Conservation (phyloP, 2,329 filamentous ascomycete species). For the Fusarium sarcochroum region DNA sequence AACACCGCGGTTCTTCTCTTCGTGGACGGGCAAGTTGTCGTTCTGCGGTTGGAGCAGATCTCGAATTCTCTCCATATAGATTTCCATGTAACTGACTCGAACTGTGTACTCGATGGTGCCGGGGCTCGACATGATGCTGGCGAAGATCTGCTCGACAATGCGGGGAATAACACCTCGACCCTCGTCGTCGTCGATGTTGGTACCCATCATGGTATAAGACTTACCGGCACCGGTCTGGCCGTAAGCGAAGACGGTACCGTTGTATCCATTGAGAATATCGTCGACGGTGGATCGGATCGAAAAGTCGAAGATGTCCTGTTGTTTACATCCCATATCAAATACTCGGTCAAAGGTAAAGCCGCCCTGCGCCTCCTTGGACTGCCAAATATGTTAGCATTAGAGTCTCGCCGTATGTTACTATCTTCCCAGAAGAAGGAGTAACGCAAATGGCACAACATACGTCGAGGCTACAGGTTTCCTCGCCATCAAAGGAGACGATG, state of each 20-base stretch:
- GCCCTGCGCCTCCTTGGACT: conserved; percentile 87
- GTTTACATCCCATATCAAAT: conserved; percentile 92
- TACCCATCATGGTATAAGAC: conserved; percentile 90
- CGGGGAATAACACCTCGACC: conserved; percentile 95
- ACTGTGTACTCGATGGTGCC: conserved; percentile 99
- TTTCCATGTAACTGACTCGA: conserved; percentile 98
- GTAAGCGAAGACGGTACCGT: conserved; percentile 98
- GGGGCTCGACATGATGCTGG: conserved; percentile 91
- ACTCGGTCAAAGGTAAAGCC: conserved; percentile 98
- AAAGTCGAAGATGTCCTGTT: conserved; percentile 97
- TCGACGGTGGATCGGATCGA: conserved; percentile 96
- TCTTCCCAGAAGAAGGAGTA: not conserved
- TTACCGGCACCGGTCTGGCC: conserved; percentile 98
- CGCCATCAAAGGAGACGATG: conserved; percentile 88
- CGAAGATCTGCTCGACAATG: conserved; percentile 97
- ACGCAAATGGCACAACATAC: conserved; percentile 66
- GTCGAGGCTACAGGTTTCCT: conserved; percentile 89
- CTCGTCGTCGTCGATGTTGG: conserved; percentile 90
- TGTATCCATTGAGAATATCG: conserved; percentile 98
- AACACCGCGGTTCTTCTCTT: conserved; percentile 95
- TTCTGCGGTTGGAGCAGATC: conserved; percentile 94
- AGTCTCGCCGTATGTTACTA: conserved; percentile 11
- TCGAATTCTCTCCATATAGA: conserved; percentile 99
- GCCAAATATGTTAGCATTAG: conserved; percentile 47
- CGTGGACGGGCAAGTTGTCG: conserved; percentile 97